Evolutionary conservation across 2,329 filamentous ascomycete genomes (phyloP).

Genomic region (Colletotrichum limetticola): DNA sequence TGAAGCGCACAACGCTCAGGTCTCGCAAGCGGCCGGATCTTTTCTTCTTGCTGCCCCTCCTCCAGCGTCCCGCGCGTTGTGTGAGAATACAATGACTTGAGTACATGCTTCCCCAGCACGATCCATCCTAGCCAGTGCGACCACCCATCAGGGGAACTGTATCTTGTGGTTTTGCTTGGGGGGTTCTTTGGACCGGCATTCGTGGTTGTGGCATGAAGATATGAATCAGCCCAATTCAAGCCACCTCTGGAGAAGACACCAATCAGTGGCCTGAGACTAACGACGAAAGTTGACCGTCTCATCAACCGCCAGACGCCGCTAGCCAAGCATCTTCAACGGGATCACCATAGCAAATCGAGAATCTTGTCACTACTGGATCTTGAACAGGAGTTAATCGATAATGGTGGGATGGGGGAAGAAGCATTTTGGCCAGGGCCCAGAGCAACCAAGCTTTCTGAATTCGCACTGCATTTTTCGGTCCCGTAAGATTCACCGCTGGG

Average conservation of each 20-base stretch:
- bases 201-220: constrained; percentile 21
- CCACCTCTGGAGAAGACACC: constrained; percentile 9
- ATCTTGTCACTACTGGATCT: not conserved
- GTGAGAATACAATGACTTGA: not conserved
- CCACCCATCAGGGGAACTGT: not conserved
- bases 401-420: not conserved
- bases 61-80: not conserved
- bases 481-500: not conserved
- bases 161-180: not conserved
- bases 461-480: constrained; percentile 1
- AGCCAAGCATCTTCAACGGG: constrained; percentile 28
- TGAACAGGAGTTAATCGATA: not conserved
- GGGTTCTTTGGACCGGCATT: not conserved
- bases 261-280: constrained; percentile 36
- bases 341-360: constrained; percentile 14
- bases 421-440: no score
- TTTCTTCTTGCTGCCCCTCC: not conserved
- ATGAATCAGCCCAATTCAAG: constrained; percentile 30
- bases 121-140: not conserved
- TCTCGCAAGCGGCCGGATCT: not conserved
- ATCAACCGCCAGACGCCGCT: constrained; percentile 37
- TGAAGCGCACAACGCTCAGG: constrained; percentile 14
- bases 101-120: not conserved
- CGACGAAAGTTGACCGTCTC: constrained; percentile 35
- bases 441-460: not conserved